Conservation (phyloP, 2,329 filamentous ascomycete species). For the Trichoderma citrinoviride region DNA sequence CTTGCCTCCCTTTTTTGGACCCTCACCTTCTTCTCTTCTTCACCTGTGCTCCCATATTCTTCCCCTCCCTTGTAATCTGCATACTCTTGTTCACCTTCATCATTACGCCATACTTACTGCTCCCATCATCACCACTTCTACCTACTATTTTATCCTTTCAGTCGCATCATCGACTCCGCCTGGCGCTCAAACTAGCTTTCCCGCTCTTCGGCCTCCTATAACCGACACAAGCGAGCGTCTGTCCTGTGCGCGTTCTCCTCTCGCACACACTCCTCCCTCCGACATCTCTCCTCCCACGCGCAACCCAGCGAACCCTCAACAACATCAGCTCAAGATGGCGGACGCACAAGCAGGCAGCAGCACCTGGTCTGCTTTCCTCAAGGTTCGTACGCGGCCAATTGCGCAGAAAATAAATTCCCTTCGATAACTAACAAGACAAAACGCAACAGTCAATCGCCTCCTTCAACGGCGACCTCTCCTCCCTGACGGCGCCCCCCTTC, state of each 20-base stretch:
- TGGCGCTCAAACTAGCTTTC: not conserved
- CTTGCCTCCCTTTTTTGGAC: not conserved
- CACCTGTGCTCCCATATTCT: not conserved
- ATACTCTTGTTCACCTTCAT: too few species aligned
- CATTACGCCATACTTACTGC: not conserved
- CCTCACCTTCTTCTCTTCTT: not conserved
- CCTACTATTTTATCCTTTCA: not conserved
- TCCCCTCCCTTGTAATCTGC: too few species aligned
- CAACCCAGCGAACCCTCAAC: not conserved
- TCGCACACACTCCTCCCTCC: not conserved
- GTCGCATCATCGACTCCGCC: constrained; percentile 1
- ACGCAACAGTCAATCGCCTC: constrained; percentile 64
- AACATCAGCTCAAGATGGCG: constrained; percentile 28
- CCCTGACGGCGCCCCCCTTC: constrained; percentile 77
- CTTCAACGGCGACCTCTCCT: constrained; percentile 79
- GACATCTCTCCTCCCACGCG: too few species aligned
- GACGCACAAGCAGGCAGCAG: constrained; percentile 42
- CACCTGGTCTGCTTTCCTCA: constrained; percentile 53
- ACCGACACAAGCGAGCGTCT: not conserved
- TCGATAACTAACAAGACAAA: too few species aligned
- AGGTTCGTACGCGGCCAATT: constrained; percentile 36
- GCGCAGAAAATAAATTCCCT: not conserved
- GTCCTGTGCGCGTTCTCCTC: not conserved
- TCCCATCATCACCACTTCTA: too few species aligned
- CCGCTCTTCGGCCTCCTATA: not conserved